These are phyloP conservation scores for Cryptococcus floricola DNA, from an alignment of 1,284 basidiomycete species.

Conservation along the genomic window DNA sequence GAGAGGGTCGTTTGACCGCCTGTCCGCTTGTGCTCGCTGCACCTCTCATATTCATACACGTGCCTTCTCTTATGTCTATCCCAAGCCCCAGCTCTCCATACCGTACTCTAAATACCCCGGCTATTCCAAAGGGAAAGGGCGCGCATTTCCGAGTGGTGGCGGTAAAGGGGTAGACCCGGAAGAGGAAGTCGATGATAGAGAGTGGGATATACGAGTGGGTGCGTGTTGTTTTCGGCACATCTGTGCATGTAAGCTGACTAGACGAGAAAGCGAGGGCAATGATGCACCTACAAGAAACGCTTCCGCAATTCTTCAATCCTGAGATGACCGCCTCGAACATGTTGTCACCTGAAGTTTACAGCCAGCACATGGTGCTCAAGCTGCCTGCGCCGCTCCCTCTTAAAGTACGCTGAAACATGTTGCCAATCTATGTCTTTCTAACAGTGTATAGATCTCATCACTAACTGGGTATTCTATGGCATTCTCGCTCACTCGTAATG, in stretches of 20 bases:
- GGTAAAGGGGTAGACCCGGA: constrained; percentile 13
- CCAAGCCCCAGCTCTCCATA: too few species aligned
- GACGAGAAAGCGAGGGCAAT: constrained; percentile 36
- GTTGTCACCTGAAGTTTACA: constrained; percentile 46
- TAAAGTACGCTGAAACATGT: constrained; percentile 19
- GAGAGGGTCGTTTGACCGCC: too few species aligned
- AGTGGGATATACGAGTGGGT: constrained; percentile 49
- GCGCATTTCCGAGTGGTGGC: neutral
- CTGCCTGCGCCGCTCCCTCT: constrained; percentile 44
- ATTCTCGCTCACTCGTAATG: constrained; percentile 43
- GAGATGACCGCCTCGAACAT: constrained; percentile 23
- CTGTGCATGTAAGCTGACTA: neutral
- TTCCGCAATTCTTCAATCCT: constrained; percentile 43
- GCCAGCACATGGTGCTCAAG: constrained; percentile 37
- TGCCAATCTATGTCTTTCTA: neutral
- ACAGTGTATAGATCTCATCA: constrained; percentile 32
- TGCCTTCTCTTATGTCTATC: too few species aligned
- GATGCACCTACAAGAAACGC: constrained; percentile 45
- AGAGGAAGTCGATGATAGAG: constrained; percentile 44
- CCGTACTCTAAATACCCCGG: too few species aligned
- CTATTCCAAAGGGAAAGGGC: too few species aligned
- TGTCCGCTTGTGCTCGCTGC: too few species aligned
- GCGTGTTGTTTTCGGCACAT: constrained; percentile 9
- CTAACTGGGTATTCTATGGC: constrained; percentile 42
- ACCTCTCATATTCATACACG: too few species aligned